A percentile compares a stretch with the other conserved stretches of the same genome.
Conservation (phyloP, 2,329 filamentous ascomycete genomes). For the Xylaria sp. region DNA sequence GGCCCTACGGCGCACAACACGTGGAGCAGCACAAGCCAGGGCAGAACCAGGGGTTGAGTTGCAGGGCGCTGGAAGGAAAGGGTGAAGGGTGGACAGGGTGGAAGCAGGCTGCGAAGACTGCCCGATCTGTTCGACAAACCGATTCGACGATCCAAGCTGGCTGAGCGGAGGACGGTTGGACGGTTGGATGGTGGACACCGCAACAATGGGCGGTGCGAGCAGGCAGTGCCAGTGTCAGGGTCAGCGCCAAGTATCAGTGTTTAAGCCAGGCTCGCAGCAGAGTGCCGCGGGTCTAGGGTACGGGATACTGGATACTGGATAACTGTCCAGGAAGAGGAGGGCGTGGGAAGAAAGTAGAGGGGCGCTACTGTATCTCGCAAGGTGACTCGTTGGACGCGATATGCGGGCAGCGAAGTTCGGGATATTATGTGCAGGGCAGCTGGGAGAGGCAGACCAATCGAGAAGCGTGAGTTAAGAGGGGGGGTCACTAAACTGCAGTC, state of each 20-base stretch:
- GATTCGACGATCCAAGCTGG: constrained; percentile 25
- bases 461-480: not conserved
- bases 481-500: not conserved
- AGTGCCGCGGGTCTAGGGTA: constrained; percentile 3
- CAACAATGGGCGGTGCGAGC: constrained; percentile 1
- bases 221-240: constrained; percentile 31
- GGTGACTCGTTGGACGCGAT: constrained; percentile 26
- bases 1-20: constrained; percentile 35
- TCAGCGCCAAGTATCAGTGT: constrained; percentile 10
- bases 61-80: constrained; percentile 16
- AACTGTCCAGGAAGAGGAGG: not conserved
- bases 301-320: too few relatives aligned
- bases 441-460: constrained; percentile 39
- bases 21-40: constrained; percentile 35
- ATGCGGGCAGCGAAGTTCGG: constrained; percentile 41
- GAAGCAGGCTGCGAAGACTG: constrained; percentile 30
- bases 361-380: constrained; percentile 23
- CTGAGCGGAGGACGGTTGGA: not conserved
- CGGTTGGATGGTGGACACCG: not conserved
- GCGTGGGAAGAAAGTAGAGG: constrained; percentile 11
- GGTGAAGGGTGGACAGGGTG: constrained; percentile 2
- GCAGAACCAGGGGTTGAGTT: constrained; percentile 15
- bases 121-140: not conserved
- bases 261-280: constrained; percentile 24
- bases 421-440: constrained; percentile 46